Evolutionary conservation across 2,329 filamentous ascomycete species (phyloP).

Genomic region (Allantophomopsis cytisporea): DNA sequence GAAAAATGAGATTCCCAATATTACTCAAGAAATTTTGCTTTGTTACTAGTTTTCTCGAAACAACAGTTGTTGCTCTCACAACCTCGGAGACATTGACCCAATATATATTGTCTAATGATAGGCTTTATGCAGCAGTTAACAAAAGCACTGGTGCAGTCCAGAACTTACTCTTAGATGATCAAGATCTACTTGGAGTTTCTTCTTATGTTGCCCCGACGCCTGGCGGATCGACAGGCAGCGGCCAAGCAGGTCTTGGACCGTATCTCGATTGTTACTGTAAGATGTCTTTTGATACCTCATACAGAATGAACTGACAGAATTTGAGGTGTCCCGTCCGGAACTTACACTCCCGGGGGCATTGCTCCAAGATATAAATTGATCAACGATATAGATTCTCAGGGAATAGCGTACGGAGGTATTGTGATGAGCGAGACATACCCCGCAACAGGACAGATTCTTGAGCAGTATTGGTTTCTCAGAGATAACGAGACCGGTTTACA

Average conservation of each 20-base stretch:
- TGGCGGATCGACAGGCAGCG: constrained; percentile 15
- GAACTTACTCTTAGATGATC: constrained; percentile 27
- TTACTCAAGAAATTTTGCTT: not conserved
- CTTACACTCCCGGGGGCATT: constrained; percentile 41
- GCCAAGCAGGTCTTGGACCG: constrained; percentile 34
- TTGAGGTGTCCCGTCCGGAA: constrained; percentile 32
- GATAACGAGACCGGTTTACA: constrained; percentile 50
- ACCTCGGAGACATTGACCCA: constrained; percentile 16
- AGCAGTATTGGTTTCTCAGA: constrained; percentile 52
- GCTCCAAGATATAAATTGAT: constrained; percentile 34
- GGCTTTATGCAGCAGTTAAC: constrained; percentile 26
- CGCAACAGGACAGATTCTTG: constrained; percentile 40
- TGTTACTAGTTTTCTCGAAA: not conserved
- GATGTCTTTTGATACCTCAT: too few species aligned
- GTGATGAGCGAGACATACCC: constrained; percentile 44
- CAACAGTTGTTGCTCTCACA: constrained; percentile 6
- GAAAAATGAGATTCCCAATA: too few species aligned
- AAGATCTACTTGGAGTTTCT: constrained; percentile 35
- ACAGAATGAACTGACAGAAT: too few species aligned
- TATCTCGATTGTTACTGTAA: constrained; percentile 50
- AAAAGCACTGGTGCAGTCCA: constrained; percentile 27
- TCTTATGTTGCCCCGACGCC: constrained; percentile 7
- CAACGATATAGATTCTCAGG: constrained; percentile 32
- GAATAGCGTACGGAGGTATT: constrained; percentile 40
- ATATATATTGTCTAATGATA: constrained; percentile 27